Evolutionary conservation across 2,329 filamentous ascomycete species (phyloP), one percentile per base, ranked within the genome.

Genomic region (Aspergillus oerlinghausenensis): DNA sequence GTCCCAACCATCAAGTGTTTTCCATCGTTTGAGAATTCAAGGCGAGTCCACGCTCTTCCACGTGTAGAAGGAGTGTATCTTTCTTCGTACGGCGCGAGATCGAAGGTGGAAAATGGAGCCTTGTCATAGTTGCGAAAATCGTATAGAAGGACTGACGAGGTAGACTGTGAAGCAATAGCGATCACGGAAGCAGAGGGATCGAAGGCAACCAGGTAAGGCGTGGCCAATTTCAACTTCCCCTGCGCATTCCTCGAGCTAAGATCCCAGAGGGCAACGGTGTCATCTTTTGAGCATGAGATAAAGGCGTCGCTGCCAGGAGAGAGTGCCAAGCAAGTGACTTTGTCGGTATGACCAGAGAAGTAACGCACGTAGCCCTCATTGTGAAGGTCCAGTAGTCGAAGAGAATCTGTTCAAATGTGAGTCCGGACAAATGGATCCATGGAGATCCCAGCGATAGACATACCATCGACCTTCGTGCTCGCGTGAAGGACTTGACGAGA

Each of bases 281-380:
- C 89, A 73, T 99, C 94, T 63, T 88, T 86, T 51, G 89, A 89
- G 73, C 91, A 95, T 17, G 92, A 97, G 56, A 99, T 85, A 77
- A 99, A 97, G 63, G 88, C 88, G 73, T 99, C 94, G 66, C 84
- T 86, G 50, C 90, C 89, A 0, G 94, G 94, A 62, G 92, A 93
- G 60, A 97, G 83, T 1, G 88, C 80, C 28, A 99, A 82, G 59
- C 83, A 88, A 19, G 93, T 97, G 38, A 99, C 94, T 55, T 87
- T 82, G 57, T 84, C 88, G 45, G 89, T 88, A 73, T 99, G 94
- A 51, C 93, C 94, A 59, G 90, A 88, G 72, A 97, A 99, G 76
- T 99, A 99, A 60, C 94, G 89, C 60, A 97, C 89, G 73, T 96
- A 99, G 57, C 88, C 89, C 77, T 97, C 97, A 74, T 97, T 94